Conservation (phyloP, 345 rosid genomes). For the Isatis tinctoria region DNA sequence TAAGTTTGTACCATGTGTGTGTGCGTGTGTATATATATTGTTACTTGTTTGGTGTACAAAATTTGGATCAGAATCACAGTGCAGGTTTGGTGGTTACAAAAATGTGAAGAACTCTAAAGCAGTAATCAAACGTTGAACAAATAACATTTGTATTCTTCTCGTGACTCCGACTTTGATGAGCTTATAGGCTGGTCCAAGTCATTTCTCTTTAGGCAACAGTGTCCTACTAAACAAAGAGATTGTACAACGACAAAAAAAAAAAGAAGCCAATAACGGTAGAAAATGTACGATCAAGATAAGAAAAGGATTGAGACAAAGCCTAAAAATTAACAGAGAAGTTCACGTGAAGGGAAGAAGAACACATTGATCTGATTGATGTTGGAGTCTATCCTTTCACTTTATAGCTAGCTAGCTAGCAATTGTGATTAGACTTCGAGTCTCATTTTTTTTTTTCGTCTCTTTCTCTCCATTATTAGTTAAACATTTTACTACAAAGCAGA, state of each 20-base stretch:
- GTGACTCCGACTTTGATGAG: neutral
- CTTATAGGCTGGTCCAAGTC: neutral
- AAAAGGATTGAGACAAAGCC: neutral
- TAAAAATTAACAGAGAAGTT: neutral
- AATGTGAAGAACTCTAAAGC: neutral
- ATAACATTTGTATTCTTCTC: neutral
- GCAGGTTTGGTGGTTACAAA: neutral
- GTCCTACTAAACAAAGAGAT: neutral
- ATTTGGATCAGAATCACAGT: slow-evolving; percentile 10
- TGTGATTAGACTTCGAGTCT: neutral
- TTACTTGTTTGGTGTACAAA: slow-evolving; percentile 7
- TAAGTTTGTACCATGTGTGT: slow-evolving; percentile 24
- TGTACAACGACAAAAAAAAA: neutral
- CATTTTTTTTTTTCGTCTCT: neutral
- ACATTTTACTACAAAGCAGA: neutral
- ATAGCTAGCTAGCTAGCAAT: neutral
- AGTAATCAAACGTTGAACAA: neutral
- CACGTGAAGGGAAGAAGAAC: slow-evolving; percentile 17
- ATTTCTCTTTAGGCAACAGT: neutral
- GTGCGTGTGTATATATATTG: neutral
- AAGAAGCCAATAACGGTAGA: neutral
- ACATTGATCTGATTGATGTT: neutral
- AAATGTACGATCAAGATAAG: neutral
- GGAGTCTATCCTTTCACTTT: slow-evolving; percentile 2
- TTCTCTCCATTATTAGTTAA: slow-evolving; percentile 7